A percentile compares a stretch with the other conserved stretches of the same genome.
Evolutionary conservation across 306 rosid genomes (phyloP).

Genomic region (Dalbergia oliveri): DNA sequence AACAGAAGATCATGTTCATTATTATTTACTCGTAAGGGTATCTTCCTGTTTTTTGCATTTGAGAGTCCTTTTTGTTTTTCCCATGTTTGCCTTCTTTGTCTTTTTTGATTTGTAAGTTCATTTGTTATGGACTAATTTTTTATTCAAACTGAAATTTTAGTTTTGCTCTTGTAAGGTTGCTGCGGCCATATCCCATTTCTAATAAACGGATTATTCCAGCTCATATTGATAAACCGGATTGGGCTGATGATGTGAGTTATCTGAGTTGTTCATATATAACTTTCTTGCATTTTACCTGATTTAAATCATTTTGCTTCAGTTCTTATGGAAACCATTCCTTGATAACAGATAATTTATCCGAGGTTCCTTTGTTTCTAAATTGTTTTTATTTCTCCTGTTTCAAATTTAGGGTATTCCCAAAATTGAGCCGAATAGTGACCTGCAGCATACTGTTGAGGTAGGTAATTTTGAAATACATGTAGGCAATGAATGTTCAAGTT

Average conservation of each 20-base stretch:
- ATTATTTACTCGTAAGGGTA: conserved; percentile 1
- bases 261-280: conserved; percentile 18
- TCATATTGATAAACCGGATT: conserved; percentile 79
- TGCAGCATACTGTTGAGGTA: conserved; percentile 89
- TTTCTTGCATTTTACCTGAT: conserved; percentile 13
- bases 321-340: conserved; percentile 17
- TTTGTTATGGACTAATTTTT: conserved; percentile 8
- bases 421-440: conserved; percentile 81
- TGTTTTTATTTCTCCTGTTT: conserved; percentile 33
- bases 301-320: conserved; percentile 25
- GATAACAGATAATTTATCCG: conserved; percentile 25
- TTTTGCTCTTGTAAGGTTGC: conserved; percentile 59
- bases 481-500: conserved; percentile 10
- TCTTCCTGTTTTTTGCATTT: conserved; percentile 22
- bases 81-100: background rate
- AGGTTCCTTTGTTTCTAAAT: conserved; percentile 36
- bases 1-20: conserved; percentile 3
- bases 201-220: conserved; percentile 65
- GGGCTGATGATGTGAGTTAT: conserved; percentile 91
- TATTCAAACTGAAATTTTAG: conserved; percentile 26
- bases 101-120: background rate
- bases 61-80: background rate
- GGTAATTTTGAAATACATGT: conserved; percentile 23
- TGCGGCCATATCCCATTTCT: conserved; percentile 92
- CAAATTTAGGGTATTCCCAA: conserved; percentile 78